Percentiles rank a stretch among this genome's conserved stretches.
These are phyloP conservation scores for Suhomyces atakaporum DNA, from an alignment of 1,139 yeast genomes.

Conservation along the genomic window DNA sequence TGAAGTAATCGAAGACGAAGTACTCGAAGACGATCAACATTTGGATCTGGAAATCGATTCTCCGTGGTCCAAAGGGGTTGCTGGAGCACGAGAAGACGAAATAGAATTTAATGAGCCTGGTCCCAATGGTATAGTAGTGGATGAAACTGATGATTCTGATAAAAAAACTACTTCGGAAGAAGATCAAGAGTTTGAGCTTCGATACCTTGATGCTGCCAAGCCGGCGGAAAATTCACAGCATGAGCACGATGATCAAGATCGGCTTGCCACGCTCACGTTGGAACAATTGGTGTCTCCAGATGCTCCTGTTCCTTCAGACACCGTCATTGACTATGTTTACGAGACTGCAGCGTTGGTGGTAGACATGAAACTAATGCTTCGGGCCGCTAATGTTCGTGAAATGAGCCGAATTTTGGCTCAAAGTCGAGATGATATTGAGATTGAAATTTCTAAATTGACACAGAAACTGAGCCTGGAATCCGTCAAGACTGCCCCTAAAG, in stretches of 20 bases:
- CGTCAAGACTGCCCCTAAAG: neutral
- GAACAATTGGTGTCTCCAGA: slow-evolving; percentile 56
- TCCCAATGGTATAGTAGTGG: neutral
- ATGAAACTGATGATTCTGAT: slow-evolving; percentile 23
- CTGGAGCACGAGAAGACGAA: neutral
- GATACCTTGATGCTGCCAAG: slow-evolving; percentile 33
- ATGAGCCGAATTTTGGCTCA: slow-evolving; percentile 48
- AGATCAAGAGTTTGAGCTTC: slow-evolving; percentile 28
- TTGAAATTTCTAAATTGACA: slow-evolving; percentile 22
- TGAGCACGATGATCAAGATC: slow-evolving; percentile 18
- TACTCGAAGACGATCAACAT: slow-evolving; percentile 1
- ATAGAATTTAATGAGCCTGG: neutral
- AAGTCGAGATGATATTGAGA: slow-evolving; percentile 34
- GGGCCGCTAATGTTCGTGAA: slow-evolving; percentile 63
- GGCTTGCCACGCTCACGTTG: slow-evolving; percentile 36
- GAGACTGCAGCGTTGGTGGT: slow-evolving; percentile 61
- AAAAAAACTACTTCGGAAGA: slow-evolving; percentile 27
- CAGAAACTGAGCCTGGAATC: neutral
- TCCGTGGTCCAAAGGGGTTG: slow-evolving; percentile 1
- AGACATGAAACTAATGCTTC: slow-evolving; percentile 63
- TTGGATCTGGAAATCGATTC: neutral
- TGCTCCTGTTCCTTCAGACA: slow-evolving; percentile 54
- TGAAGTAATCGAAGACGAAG: slow-evolving; percentile 7
- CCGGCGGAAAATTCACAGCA: too few species aligned
- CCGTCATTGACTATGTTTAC: slow-evolving; percentile 56